A percentile compares a stretch with the other conserved stretches of the same genome.
Conservation (phyloP, 805 yeast species). For the Candida tammaniensis region DNA sequence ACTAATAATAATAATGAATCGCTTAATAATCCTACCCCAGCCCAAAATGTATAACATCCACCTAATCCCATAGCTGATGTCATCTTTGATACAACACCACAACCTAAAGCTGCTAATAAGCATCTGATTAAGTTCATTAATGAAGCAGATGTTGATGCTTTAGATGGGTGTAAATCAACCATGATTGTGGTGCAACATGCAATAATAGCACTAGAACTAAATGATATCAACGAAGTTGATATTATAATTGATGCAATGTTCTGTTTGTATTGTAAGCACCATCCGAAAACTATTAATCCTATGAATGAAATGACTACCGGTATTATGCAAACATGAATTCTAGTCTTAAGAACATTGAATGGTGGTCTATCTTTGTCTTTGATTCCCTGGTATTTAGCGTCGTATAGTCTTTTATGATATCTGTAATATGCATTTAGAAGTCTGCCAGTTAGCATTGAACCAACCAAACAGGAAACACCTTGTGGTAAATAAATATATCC, state of each 20-base stretch:
- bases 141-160: slow-evolving; percentile 72
- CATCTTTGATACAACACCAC: slow-evolving; percentile 69
- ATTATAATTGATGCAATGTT: slow-evolving; percentile 57
- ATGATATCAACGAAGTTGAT: slow-evolving; percentile 54
- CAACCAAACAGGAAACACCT: slow-evolving; percentile 63
- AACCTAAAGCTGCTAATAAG: slow-evolving; percentile 63
- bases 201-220: slow-evolving; percentile 56
- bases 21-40: slow-evolving; percentile 34
- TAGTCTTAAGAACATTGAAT: slow-evolving; percentile 54
- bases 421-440: slow-evolving; percentile 52
- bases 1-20: slow-evolving; percentile 12
- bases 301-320: slow-evolving; percentile 37
- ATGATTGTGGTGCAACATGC: slow-evolving; percentile 61
- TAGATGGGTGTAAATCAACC: slow-evolving; percentile 72
- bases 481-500: slow-evolving; percentile 75
- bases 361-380: slow-evolving; percentile 27
- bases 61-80: slow-evolving; percentile 57
- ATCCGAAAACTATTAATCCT: slow-evolving; percentile 52
- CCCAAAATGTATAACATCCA: slow-evolving; percentile 75
- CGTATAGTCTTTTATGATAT: slow-evolving; percentile 19
- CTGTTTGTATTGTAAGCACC: slow-evolving; percentile 58
- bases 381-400: slow-evolving; percentile 21
- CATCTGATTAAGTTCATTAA: slow-evolving; percentile 73
- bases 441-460: slow-evolving; percentile 59
- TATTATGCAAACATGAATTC: slow-evolving; percentile 41